Percentiles rank a stretch among this genome's conserved stretches.
Conservation (phyloP, 495 filamentous ascomycete genomes). For the Podospora pseudopauciseta region DNA sequence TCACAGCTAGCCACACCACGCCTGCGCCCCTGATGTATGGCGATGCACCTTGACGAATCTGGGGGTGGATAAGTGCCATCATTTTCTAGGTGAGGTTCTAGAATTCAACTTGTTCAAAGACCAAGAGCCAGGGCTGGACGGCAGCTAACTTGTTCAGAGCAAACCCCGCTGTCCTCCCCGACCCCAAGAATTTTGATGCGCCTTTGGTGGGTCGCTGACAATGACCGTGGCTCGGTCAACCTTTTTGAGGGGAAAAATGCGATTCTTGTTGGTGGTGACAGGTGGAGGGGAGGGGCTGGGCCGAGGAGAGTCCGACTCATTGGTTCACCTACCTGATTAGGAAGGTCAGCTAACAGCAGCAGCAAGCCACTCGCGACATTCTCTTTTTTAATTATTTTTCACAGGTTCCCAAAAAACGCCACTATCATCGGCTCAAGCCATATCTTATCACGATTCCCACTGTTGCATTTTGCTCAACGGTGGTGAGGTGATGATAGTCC, state of each 20-base stretch:
- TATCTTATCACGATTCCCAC: no score
- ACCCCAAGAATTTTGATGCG: background rate
- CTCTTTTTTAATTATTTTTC: no score
- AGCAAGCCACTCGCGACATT: background rate
- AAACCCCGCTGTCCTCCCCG: background rate
- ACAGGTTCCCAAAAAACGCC: background rate
- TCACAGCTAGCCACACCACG: background rate
- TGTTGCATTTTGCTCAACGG: no score
- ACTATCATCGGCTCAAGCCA: background rate
- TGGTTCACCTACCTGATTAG: background rate
- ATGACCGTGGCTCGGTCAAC: background rate
- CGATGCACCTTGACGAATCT: background rate
- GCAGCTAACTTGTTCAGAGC: background rate
- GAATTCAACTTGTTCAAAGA: background rate
- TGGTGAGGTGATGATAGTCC: no score
- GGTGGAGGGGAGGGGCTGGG: no score
- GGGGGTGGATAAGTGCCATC: background rate
- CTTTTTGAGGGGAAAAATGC: background rate
- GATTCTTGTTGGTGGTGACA: background rate
- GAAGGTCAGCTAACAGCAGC: background rate
- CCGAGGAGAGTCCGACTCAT: background rate
- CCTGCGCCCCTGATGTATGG: background rate
- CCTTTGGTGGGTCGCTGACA: background rate
- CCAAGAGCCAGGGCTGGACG: background rate
- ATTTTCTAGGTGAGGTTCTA: background rate